Evolutionary conservation across 305 asterid species (phyloP), one percentile per base, ranked within the genome.

Genomic region (Striga hermonthica): DNA sequence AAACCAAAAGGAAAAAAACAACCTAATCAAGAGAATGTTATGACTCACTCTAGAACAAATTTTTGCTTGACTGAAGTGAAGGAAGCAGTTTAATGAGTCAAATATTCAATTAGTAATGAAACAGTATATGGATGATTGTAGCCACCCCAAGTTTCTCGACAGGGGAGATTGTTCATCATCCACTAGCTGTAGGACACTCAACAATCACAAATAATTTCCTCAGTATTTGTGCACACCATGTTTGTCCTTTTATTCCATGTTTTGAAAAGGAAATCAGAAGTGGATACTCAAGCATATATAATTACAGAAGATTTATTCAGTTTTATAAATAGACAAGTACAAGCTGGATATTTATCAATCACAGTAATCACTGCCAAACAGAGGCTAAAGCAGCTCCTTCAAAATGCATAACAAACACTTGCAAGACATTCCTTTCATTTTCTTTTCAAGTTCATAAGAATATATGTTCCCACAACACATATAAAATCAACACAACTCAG

Each of bases 131-230:
- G 83, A 72, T 56, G 79, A 80, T 12, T 76, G 90, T 82, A 84
- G 84, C 86, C 90, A 80, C 90, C 85, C n/a, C 72, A 71, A 43
- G 72, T 74, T 72, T 66, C 86, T 84, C 65, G 13, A 74, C 75
- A 69, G 81, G 68, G 84, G 82, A 75, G 87, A 82, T 54, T 82
- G 87, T 84, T 79, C 87, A 59, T 65, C 85, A 78, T 78, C 78
- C 87, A 62, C 50, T 74, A 53, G 15, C 54, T 82, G 63, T 80
- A 67, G 85, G 87, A 82, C 90, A 80, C 60, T 13, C 65, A 70
- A 65, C 28, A 75, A 71, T 67, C 84, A 78, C 82, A 81, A 79
- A 82, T 66, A 76, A 65, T 28, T 55, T 60, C 40, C 71, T 74
- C 43, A 44, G n/a, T 70, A 75, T 81, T 71, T 78, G 84, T 62